Base-by-base conservation (phyloP, 2,329 filamentous ascomycete genomes). In the Chlorencoelia australis region DNA sequence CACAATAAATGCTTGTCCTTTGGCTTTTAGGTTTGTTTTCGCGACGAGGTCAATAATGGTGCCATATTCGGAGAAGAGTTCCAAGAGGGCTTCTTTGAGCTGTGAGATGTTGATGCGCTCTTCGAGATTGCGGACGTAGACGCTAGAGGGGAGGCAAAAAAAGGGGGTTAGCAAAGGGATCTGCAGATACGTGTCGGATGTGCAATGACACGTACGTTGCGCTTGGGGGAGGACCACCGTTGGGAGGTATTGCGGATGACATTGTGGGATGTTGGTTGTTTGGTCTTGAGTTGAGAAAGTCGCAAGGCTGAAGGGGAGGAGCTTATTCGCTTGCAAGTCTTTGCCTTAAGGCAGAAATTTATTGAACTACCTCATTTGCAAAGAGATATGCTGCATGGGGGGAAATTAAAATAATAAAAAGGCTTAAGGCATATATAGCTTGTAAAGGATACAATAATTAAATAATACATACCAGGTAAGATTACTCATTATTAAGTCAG, bases 1-100 rank as follows among this genome's bases (percentile, higher is more conserved):
- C 30, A 96, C 87, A 33, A 98, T 65, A 57, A 98, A 98, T 1
- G 91, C 91, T 63, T 98, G 91, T 9, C 91, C 91, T 59, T 93
- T 95, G 28, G 86, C 84, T 58, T 84, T 88, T 19, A 96, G 62
- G 59, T 93, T 95, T 46, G 75, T 85, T 66, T 94, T 94, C 29
- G 84, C 84, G 41, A 94, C 73, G 34, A 94, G 75, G 45, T 94
- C 87, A 50, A 94, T 64, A 43, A 94, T 75, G 39, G 68, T 79
- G 45, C 91, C 91, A 61, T 91, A 95, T 60, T 94, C 84, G 45
- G 78, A 78, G 64, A 96, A 96, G 53, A 96, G 71, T 45, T 79
- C 76, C 15, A 63, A 65, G 11, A 98, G 70, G 0, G 83, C 73
- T 47, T 81, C 73, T 47, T 79, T 82, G 36, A 96, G 69, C 7